Conservation (phyloP, 2,329 filamentous ascomycete genomes). For the Colletotrichum eleusines region DNA sequence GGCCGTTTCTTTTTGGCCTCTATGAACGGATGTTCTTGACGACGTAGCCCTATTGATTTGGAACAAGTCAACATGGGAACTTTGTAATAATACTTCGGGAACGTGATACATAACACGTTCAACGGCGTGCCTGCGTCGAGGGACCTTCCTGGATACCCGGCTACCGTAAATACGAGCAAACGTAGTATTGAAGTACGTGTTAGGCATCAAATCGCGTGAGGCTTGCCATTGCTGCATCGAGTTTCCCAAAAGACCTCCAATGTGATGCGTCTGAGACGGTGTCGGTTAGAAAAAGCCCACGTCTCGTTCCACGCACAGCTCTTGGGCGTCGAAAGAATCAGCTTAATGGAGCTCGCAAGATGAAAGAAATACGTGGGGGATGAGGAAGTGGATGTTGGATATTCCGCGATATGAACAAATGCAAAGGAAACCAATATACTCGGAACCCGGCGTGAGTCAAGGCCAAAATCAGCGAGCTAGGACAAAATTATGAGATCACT, state of each 20-base stretch:
- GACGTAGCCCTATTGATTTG: conserved; percentile 12
- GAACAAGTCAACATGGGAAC: background rate
- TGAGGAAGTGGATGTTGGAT: background rate
- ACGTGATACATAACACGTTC: conserved; percentile 1
- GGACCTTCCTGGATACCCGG: background rate
- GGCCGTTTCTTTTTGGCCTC: background rate
- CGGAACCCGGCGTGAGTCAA: no score
- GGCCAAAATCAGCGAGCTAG: background rate
- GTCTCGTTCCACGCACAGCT: background rate
- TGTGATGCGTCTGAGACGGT: background rate
- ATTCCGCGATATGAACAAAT: background rate
- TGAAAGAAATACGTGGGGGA: background rate
- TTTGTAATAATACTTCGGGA: background rate
- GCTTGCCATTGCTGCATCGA: background rate
- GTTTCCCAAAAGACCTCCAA: background rate
- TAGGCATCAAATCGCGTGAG: background rate
- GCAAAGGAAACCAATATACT: no score
- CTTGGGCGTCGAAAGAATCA: background rate
- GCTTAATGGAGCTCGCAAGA: no score
- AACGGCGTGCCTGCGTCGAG: background rate
- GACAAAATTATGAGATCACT: conserved; percentile 7
- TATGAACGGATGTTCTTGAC: conserved; percentile 6
- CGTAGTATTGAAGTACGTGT: background rate
- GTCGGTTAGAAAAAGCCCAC: background rate
- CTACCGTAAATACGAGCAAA: background rate